A percentile compares a stretch with the other conserved stretches of the same genome.
Evolutionary conservation across 345 rosid species (phyloP).

Genomic region (Dipteronia dyeriana): DNA sequence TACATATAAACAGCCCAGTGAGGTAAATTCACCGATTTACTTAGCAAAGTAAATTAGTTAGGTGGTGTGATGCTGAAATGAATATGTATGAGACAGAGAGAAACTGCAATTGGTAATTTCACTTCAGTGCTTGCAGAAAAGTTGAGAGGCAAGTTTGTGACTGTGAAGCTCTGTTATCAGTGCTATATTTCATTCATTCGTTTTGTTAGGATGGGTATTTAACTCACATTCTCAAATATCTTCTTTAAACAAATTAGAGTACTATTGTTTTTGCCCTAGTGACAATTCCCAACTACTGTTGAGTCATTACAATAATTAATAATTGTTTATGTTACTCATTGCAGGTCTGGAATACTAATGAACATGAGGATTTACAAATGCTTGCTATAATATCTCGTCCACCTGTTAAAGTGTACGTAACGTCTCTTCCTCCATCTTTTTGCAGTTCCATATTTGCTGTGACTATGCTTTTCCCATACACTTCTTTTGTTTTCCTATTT

Average conservation of each 20-base stretch:
- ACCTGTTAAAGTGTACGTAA: slow-evolving; percentile 74
- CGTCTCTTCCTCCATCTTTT: slow-evolving; percentile 18
- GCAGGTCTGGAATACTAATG: slow-evolving; percentile 83
- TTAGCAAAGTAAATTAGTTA: background rate
- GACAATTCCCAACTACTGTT: background rate
- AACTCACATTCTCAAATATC: background rate
- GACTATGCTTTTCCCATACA: background rate
- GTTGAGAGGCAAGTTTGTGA: background rate
- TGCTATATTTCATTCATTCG: background rate
- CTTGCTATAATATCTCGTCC: slow-evolving; percentile 83
- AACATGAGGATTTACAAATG: slow-evolving; percentile 73
- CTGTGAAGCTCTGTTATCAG: background rate
- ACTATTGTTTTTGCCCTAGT: background rate
- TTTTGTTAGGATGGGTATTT: background rate
- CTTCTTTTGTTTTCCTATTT: background rate
- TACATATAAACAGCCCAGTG: background rate
- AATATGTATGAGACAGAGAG: background rate
- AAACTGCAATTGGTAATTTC: background rate
- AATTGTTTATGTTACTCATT: slow-evolving; percentile 21
- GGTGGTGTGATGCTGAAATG: background rate
- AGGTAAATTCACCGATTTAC: background rate
- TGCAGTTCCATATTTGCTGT: background rate
- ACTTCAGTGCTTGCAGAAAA: background rate
- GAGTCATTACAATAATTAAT: background rate
- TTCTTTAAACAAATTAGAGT: background rate